Base-by-base conservation (phyloP, 768 basidiomycete genomes). In the Termitomyces sp. region DNA sequence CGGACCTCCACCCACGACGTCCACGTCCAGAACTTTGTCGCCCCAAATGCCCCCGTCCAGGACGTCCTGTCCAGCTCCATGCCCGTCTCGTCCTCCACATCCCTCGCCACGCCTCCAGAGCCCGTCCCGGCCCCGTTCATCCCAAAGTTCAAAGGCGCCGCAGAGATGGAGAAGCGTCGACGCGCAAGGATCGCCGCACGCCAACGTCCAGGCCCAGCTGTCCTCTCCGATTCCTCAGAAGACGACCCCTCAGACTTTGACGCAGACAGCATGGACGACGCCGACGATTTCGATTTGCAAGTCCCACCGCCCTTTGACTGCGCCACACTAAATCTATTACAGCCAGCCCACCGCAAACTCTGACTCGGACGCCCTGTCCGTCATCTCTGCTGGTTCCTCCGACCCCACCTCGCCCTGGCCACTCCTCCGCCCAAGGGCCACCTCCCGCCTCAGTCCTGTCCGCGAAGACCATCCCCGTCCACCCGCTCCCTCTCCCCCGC, bases 141-240 rank as follows among this genome's bases (percentile, higher is more conserved):
- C 26, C 91, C 91, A 18, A 86, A 82, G 52, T 92, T 93, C 73
- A 88, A 85, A 62, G 86, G 88, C 8, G 87, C 88, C 0, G 90
- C 83, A n/a, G 90, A 94, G 68, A 92, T 92, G 90, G 92, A 92
- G 61, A 83, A 79, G 4, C 76, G 90, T 16, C 72, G 92, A 26
- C 78, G 79, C 55, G 70, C 79, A 41, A 79, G 91, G 13, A 82
- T 93, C 75, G 82, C 81, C 41, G 86, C 86, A 5, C 81, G 88
- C 13, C 72, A 79, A 58, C 79, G 68, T n/a, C 75, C 74, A 10
- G 70, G 66, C 20, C 24, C 66, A 67, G 54, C 72, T 75, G n/a
- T 71, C 66, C 47, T 71, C 52, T 72, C 80, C 18, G 84, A 85
- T 8, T 87, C 86, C 9, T 83, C 82, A 3, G 80, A 79, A 28